Evolutionary conservation across 2,329 filamentous ascomycete genomes (phyloP).

Genomic region (Nemania sp.): DNA sequence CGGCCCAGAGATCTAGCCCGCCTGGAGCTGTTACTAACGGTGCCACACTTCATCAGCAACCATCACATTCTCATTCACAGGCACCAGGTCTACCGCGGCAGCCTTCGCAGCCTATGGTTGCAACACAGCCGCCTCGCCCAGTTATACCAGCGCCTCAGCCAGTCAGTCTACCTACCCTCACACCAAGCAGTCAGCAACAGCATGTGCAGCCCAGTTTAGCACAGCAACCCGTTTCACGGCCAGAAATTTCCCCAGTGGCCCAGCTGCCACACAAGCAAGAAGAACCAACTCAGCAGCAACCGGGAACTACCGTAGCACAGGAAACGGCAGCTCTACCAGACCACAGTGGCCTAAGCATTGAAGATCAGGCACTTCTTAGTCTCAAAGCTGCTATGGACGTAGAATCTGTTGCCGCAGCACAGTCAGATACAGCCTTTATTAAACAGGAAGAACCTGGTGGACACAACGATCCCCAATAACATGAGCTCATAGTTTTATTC

Average conservation of each 20-base stretch:
- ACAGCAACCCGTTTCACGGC: conserved; percentile 25
- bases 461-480: conserved; percentile 4
- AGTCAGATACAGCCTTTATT: conserved; percentile 28
- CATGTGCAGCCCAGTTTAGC: conserved; percentile 19
- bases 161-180: conserved; percentile 48
- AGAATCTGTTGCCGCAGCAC: conserved; percentile 38
- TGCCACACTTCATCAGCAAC: conserved; percentile 40
- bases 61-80: conserved; percentile 41
- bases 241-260: conserved; percentile 24
- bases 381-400: conserved; percentile 47
- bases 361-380: conserved; percentile 48
- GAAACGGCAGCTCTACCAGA: conserved; percentile 35
- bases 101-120: conserved; percentile 36
- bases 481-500: conserved; percentile 16
- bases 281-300: conserved; percentile 30
- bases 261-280: conserved; percentile 23
- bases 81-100: conserved; percentile 43
- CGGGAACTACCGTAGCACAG: conserved; percentile 10
- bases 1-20: conserved; percentile 39
- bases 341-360: conserved; percentile 44
- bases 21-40: conserved; percentile 38
- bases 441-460: conserved; percentile 36
- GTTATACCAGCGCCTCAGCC: conserved; percentile 50
- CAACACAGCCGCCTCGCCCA: conserved; percentile 43
- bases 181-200: conserved; percentile 42